Evolutionary conservation across 768 basidiomycete genomes (phyloP), one percentile per base, ranked within the genome.

Genomic region (Macrolepiota albuminosa): DNA sequence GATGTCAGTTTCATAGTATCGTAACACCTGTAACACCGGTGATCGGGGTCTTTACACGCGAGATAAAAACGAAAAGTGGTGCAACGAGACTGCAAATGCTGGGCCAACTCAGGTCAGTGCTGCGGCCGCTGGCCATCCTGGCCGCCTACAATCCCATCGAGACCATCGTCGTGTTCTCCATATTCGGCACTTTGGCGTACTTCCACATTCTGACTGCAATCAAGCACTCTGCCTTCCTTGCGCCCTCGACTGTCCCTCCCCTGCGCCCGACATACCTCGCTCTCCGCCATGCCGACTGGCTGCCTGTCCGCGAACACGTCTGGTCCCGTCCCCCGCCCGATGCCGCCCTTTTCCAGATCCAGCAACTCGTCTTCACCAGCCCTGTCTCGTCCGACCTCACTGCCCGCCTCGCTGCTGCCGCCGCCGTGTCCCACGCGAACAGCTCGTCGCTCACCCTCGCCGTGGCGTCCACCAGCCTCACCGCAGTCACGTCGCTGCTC

Each of bases 171-270:
- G 84, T 86, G 71, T 89, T 93, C 78, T 92, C 87, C 72, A 85
- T 95, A 68, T 72, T 95, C 61, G 89, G 91, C 24, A 98, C 97
- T 0, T 83, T 98, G 54, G 90, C 93, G 50, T 98, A 98, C 73
- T 97, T 98, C 72, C 94, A 96, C 68, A 81, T 97, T 65, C 83
- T 99, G 61, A 84, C 84, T 58, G 90, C 91, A 55, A 90, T 98
- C 69, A 95, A 95, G 67, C 87, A 94, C 67, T 93, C 90, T 0
- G 81, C 90, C 26, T 88, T 94, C 73, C 82, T 94, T 57, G 84
- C 85, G 1, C 78, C 88, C 0, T 68, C 79, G 16, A 63, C 79
- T 5, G 78, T 81, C 0, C 71, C 80, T 1, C 68, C 77, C 0
- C 75, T 87, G 29, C 76, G 81, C 3, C 79, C 91, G 0, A 74